phyloP scores from a whole-genome alignment of 108 stramenopile genomes.

The Nitzschia palea region DNA sequence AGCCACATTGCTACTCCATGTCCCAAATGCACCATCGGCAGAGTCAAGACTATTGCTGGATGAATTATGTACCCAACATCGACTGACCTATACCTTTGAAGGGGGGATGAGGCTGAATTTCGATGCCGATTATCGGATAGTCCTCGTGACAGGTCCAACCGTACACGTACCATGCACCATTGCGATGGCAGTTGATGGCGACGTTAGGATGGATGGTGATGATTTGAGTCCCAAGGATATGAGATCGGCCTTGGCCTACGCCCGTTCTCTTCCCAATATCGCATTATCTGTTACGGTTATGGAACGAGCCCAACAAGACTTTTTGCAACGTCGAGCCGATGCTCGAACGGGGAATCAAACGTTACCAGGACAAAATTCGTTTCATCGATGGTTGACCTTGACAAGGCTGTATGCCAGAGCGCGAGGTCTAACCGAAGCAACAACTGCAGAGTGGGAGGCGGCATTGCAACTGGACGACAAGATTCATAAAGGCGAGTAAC shows the following conservation, averaged over 20 bases:
- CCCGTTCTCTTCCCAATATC: too few relatives aligned
- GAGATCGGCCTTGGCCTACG: too few relatives aligned
- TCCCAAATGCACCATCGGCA: not conserved
- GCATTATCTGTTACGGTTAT: constrained; percentile 24
- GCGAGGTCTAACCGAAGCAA: constrained; percentile 17
- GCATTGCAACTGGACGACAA: constrained; percentile 46
- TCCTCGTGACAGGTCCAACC: constrained; percentile 41
- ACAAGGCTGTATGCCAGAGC: constrained; percentile 47
- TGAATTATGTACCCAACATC: constrained; percentile 31
- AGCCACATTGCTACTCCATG: constrained; percentile 34
- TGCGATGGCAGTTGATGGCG: not conserved
- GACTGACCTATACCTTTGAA: constrained; percentile 47
- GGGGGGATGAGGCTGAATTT: constrained; percentile 48
- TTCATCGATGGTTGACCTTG: constrained; percentile 65
- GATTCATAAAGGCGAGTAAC: too few relatives aligned
- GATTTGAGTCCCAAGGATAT: too few relatives aligned
- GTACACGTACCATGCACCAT: not conserved
- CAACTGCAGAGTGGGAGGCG: constrained; percentile 34
- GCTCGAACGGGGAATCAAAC: constrained; percentile 1
- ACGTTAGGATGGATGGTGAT: too few relatives aligned
- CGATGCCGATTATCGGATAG: constrained; percentile 56
- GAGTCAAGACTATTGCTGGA: not conserved
- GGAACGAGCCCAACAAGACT: constrained; percentile 50
- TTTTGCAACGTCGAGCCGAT: constrained; percentile 36
- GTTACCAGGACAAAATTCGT: constrained; percentile 2